Evolutionary conservation across 2,329 filamentous ascomycete species (phyloP).

Genomic region (Bipolaris zeicola): DNA sequence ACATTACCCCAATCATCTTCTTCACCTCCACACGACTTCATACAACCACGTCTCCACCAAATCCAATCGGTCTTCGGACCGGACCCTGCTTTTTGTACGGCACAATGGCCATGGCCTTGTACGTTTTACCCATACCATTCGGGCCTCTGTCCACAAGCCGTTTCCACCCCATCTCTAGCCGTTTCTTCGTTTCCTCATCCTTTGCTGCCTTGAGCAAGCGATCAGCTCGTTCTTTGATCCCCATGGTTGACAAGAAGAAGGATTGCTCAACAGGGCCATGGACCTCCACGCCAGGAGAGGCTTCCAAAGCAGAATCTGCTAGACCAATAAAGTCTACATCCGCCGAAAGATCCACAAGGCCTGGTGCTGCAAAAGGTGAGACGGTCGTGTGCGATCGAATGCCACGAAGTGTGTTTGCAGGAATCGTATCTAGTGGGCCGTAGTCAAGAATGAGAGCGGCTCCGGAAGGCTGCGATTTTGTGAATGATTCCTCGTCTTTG

Average conservation of each 20-base stretch:
- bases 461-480: constrained; percentile 71
- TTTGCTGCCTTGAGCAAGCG: constrained; percentile 42
- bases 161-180: constrained; percentile 76
- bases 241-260: constrained; percentile 78
- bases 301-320: constrained; percentile 77
- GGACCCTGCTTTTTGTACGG: constrained; percentile 68
- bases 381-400: constrained; percentile 79
- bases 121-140: constrained; percentile 90
- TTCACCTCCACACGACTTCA: background rate
- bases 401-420: constrained; percentile 86
- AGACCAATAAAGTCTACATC: constrained; percentile 93
- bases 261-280: constrained; percentile 91
- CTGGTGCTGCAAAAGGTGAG: constrained; percentile 78
- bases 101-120: constrained; percentile 90
- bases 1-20: background rate
- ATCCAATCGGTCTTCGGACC: constrained; percentile 80
- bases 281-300: constrained; percentile 82
- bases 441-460: constrained; percentile 97
- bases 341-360: constrained; percentile 84
- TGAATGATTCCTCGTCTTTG: constrained; percentile 33
- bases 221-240: constrained; percentile 62
- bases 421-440: constrained; percentile 77
- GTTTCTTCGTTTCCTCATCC: constrained; percentile 47
- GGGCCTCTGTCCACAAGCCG: constrained; percentile 82
- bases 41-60: constrained; percentile 70